Percentiles rank a stretch among this genome's conserved stretches.
phyloP scores from a whole-genome alignment of 2,329 filamentous ascomycete species.

The Zarea fungicola region DNA sequence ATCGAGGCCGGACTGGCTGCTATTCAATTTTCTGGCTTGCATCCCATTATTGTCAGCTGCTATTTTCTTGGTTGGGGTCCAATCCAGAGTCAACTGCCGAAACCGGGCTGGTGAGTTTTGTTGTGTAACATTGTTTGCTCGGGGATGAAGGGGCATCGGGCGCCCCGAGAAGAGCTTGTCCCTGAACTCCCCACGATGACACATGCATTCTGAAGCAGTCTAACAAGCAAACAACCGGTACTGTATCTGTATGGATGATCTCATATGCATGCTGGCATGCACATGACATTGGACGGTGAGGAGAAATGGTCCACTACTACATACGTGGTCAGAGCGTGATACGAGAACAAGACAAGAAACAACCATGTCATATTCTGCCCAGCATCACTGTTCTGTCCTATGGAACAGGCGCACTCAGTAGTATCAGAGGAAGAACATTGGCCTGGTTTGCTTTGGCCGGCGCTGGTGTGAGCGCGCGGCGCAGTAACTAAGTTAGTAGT shows the following conservation, averaged over 20 bases:
- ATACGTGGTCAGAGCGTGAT: neutral
- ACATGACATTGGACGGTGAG: constrained; percentile 9
- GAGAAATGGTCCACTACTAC: constrained; percentile 3
- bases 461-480: neutral
- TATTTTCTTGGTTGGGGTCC: constrained; percentile 1
- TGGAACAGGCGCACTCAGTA: no score
- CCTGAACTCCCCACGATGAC: no score
- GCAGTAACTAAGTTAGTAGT: neutral
- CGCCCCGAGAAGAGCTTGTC: no score
- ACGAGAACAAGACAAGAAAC: neutral
- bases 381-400: neutral
- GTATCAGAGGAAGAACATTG: neutral
- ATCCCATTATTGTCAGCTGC: neutral
- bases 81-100: neutral
- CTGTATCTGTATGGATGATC: no score
- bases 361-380: neutral
- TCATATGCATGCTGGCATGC: neutral
- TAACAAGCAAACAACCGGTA: no score
- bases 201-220: no score
- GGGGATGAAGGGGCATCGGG: neutral
- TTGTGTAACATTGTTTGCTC: constrained; percentile 6
- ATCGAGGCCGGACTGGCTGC: no score
- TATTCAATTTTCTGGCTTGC: neutral
- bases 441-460: neutral
- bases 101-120: neutral